phyloP scores from a whole-genome alignment of 1,284 basidiomycete species.

The Microstroma glucosiphilum region DNA sequence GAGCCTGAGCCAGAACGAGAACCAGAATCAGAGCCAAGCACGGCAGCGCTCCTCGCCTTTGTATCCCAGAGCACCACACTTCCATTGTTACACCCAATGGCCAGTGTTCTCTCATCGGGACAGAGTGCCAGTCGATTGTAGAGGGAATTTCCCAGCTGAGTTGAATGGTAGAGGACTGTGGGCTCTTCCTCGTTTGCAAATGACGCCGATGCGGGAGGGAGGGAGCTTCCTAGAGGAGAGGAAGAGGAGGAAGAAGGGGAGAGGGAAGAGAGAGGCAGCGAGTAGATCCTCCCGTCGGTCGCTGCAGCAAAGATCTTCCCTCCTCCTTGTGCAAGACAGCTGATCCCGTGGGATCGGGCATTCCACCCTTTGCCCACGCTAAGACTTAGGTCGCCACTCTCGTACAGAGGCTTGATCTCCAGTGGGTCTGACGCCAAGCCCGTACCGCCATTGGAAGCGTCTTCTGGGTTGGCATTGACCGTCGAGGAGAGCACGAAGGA shows the following conservation, averaged over 20 bases:
- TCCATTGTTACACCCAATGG: slow-evolving; percentile 44
- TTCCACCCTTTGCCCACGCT: background rate
- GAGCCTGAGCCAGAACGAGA: background rate
- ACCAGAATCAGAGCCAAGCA: background rate
- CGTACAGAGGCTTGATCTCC: background rate
- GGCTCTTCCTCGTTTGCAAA: slow-evolving; percentile 7
- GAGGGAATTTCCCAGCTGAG: slow-evolving; percentile 43
- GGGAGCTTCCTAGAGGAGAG: too few relatives aligned
- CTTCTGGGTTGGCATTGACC: background rate
- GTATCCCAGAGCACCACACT: slow-evolving; percentile 43
- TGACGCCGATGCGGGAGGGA: too few relatives aligned
- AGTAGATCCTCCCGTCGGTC: slow-evolving; percentile 42
- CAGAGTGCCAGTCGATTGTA: slow-evolving; percentile 43
- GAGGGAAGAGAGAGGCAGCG: slow-evolving; percentile 13
- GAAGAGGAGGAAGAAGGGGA: slow-evolving; percentile 20
- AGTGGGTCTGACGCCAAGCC: background rate
- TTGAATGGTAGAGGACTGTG: slow-evolving; percentile 23
- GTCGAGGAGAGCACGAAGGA: background rate
- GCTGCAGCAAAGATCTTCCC: slow-evolving; percentile 22
- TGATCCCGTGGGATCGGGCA: slow-evolving; percentile 38
- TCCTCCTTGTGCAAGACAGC: slow-evolving; percentile 24
- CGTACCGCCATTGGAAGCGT: background rate
- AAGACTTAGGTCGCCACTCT: background rate
- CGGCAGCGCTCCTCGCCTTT: background rate
- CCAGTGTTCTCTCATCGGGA: slow-evolving; percentile 36